Base-by-base conservation (phyloP, 2,329 filamentous ascomycete species). In the Exophiala oligosperma region DNA sequence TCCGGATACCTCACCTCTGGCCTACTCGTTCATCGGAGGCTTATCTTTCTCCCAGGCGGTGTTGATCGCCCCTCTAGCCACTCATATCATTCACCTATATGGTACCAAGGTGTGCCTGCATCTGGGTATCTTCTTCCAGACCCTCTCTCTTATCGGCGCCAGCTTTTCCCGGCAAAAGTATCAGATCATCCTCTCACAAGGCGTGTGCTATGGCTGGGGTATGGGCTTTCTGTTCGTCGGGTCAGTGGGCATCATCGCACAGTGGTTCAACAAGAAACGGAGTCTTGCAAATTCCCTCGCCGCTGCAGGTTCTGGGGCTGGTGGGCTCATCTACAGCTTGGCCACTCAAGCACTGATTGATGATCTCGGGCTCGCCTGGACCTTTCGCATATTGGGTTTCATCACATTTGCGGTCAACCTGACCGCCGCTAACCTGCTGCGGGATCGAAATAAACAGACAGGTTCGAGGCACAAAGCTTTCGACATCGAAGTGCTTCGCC, bases 221-320 rank as follows among this genome's bases (percentile, higher is more conserved):
- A 84, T 86, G 79, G 84, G 84, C 0, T 85, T 86, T 60, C 71
- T 85, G 1, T 86, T 85, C 64, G 82, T 84, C 2, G 82, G 79
- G 6, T 78, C 74, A 23, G 81, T 85, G 41, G 72, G 74, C 1
- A 81, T 87, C 47, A 74, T 80, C 0, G 79, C 85, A 2, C 84
- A 87, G 60, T 88, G 84, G 84, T 88, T 88, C 64, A 77, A 76
- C 4, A 80, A 78, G 3, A 76, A 76, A 14, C 74, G 84, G 1
- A 81, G 79, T 54, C 75, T 88, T 4, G 85, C 85, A 11, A 85
- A 84, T 64, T 83, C 84, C 0, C 79, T 87, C 52, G 76, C 79
- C 0, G 79, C 84, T 1, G 78, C 82, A 1, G 85, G 85, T 0
- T 81, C 79, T 17, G 85, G 85, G 0, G 61, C 86, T 0, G 85